Conservation (phyloP, 2,329 filamentous ascomycete species). For the Ascocoryne sarcoides region DNA sequence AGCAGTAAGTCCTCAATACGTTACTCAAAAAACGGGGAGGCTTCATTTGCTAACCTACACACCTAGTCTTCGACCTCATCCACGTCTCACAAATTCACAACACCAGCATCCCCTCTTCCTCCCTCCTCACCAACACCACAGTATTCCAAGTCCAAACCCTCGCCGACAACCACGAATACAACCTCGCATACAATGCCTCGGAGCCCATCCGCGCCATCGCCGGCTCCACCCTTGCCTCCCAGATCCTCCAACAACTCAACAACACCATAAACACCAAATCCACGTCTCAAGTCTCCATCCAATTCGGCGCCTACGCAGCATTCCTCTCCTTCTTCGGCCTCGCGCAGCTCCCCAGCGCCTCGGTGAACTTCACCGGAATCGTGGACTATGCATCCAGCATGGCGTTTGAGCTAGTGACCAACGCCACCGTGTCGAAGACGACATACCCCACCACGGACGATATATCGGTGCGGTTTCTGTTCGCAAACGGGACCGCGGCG, state of each 20-base stretch:
- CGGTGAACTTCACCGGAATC: slow-evolving; percentile 61
- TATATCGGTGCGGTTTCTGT: slow-evolving; percentile 51
- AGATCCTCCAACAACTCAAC: slow-evolving; percentile 43
- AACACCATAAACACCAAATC: slow-evolving; percentile 39
- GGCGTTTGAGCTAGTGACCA: slow-evolving; percentile 63
- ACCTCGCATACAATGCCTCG: slow-evolving; percentile 71
- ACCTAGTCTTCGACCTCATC: slow-evolving; percentile 48
- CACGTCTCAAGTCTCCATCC: slow-evolving; percentile 38
- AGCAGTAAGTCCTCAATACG: slow-evolving; percentile 47
- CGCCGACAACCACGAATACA: slow-evolving; percentile 73
- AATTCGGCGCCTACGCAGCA: slow-evolving; percentile 53
- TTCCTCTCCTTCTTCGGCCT: slow-evolving; percentile 58
- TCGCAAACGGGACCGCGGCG: slow-evolving; percentile 48
- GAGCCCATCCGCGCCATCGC: slow-evolving; percentile 54
- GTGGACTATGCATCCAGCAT: slow-evolving; percentile 80
- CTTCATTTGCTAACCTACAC: too few relatives aligned
- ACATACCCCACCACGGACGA: slow-evolving; percentile 42
- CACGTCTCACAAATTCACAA: slow-evolving; percentile 55
- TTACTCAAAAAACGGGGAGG: too few relatives aligned
- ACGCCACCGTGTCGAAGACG: slow-evolving; percentile 34
- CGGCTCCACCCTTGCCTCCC: slow-evolving; percentile 47
- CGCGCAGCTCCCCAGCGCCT: slow-evolving; percentile 40
- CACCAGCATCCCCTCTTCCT: slow-evolving; percentile 44
- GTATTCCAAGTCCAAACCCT: slow-evolving; percentile 60
- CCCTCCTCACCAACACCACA: slow-evolving; percentile 50